Evolutionary conservation across 441 rosid species (phyloP).

Genomic region (Raphanus hybrid): DNA sequence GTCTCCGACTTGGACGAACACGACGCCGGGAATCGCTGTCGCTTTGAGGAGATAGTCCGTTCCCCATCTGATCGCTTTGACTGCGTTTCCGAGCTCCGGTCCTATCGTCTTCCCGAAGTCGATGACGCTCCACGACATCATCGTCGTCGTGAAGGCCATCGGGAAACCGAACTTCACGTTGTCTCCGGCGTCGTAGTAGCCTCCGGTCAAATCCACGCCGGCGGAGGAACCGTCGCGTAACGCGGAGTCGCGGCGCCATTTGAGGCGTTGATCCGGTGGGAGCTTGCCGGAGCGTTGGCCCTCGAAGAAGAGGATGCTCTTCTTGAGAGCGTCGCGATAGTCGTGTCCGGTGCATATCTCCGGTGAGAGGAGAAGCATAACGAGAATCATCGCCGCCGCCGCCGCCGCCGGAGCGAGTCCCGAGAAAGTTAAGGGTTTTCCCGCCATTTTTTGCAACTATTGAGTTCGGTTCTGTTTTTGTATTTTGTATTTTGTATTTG

Average conservation of each 20-base stretch:
- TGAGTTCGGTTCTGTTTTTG: neutral
- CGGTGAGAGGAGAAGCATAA: constrained; percentile 6
- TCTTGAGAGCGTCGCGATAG: constrained; percentile 61
- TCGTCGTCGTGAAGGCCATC: constrained; percentile 73
- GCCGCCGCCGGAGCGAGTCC: neutral
- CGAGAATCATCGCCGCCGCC: constrained; percentile 25
- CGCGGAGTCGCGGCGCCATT: constrained; percentile 91
- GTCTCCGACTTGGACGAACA: constrained; percentile 76
- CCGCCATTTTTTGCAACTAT: constrained; percentile 33
- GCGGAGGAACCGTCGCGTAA: constrained; percentile 83
- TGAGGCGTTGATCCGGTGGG: constrained; percentile 72
- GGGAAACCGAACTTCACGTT: constrained; percentile 79
- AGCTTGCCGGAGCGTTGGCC: constrained; percentile 90
- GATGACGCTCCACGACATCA: constrained; percentile 75
- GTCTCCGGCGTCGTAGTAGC: constrained; percentile 84
- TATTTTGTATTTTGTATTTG: neutral
- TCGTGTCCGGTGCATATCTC: constrained; percentile 25
- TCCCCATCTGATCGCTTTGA: constrained; percentile 70
- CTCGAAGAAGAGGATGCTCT: constrained; percentile 87
- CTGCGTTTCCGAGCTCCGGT: constrained; percentile 53
- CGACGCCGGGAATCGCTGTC: constrained; percentile 51
- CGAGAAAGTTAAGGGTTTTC: neutral
- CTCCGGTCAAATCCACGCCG: constrained; percentile 81
- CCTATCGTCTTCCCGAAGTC: constrained; percentile 54
- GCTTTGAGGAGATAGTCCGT: constrained; percentile 74